Base-by-base conservation (phyloP, 345 rosid species). In the Gossypioides kirkii region DNA sequence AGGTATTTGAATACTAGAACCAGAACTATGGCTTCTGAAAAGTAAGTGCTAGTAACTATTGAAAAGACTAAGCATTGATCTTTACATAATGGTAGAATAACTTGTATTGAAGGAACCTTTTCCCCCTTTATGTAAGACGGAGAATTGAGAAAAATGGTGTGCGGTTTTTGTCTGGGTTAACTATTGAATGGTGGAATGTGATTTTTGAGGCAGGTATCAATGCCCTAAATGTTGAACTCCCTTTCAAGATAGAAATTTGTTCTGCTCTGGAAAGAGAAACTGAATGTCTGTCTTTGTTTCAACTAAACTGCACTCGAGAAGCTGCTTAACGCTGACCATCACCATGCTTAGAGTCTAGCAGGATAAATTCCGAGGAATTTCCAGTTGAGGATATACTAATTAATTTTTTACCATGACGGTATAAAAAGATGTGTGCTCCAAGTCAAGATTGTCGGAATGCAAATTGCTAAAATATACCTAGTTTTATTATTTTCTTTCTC, bases 31-130 rank as follows among this genome's bases (percentile, higher is more conserved):
- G 45, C 13, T 17, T 62, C 58, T 23, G 72, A 70, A 8, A 69
- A 7, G 6, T 50, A 36, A 28, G 10, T 69, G 60, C 17, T 41
- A 28, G 16, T 26, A 49, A 16, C 58, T 49, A 49, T 68, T 28
- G 61, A 58, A 69, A 11, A 41, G 46, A 69, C 23, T 69, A 69
- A n/a, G 60, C 60, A 69, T 50, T 69, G 60, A 49, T 59, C 60
- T 25, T 11, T 69, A 6, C 25, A 17, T 25, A 17, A 14, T 23
- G 54, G 12, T 66, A 67, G 23, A 67, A 67, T 17, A 67, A 8
- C 23, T 61, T 32, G 6, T 64, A 4, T 42, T 18, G 38, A 32
- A 18, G 59, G 59, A 54, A 18, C 26, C 53, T 47, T n/a, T 47
- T n/a, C 41, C 3, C 2, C 45, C 36, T 69, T 67, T 17, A 16